Evolutionary conservation across 2,329 filamentous ascomycete species (phyloP).

Genomic region (Verticillium tricorpus): DNA sequence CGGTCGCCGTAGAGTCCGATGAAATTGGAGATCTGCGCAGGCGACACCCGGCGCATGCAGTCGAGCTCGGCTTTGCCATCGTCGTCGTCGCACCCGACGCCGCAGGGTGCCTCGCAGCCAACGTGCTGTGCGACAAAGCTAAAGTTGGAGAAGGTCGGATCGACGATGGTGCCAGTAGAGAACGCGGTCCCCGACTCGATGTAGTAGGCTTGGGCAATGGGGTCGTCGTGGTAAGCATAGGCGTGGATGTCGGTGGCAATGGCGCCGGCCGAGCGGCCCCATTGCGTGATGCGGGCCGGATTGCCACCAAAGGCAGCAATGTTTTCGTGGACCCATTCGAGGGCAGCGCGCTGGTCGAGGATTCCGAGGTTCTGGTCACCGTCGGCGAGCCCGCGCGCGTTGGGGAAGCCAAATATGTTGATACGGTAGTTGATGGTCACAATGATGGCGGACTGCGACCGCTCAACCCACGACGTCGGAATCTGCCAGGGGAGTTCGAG

Average conservation of each 20-base stretch:
- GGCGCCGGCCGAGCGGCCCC: conserved; percentile 42
- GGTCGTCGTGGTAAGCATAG: conserved; percentile 40
- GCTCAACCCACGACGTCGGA: conserved; percentile 35
- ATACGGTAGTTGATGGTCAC: conserved; percentile 14
- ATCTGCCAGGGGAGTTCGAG: conserved; percentile 40
- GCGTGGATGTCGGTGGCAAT: conserved; percentile 34
- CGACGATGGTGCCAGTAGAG: conserved; percentile 19
- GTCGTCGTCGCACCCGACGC: conserved; percentile 3
- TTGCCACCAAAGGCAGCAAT: conserved; percentile 12
- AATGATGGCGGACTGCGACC: conserved; percentile 27
- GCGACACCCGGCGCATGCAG: conserved; percentile 30
- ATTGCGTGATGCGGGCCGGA: conserved; percentile 31
- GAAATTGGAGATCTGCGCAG: conserved; percentile 24
- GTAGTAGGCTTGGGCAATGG: conserved; percentile 36
- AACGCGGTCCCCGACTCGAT: conserved; percentile 34
- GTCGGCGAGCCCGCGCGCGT: conserved; percentile 6
- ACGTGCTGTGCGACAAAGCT: conserved; percentile 26
- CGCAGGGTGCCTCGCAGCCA: conserved; percentile 24
- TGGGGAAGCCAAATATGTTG: conserved; percentile 15
- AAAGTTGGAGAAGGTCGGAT: conserved; percentile 25
- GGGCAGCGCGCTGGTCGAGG: conserved; percentile 10
- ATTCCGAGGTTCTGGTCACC: conserved; percentile 13
- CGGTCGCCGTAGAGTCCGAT: conserved; percentile 22
- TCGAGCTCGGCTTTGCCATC: conserved; percentile 23
- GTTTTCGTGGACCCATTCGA: conserved; percentile 15